Percentiles rank a stretch among this genome's conserved stretches.
Evolutionary conservation across 2,329 filamentous ascomycete genomes (phyloP).

Genomic region (Didymella sp.): DNA sequence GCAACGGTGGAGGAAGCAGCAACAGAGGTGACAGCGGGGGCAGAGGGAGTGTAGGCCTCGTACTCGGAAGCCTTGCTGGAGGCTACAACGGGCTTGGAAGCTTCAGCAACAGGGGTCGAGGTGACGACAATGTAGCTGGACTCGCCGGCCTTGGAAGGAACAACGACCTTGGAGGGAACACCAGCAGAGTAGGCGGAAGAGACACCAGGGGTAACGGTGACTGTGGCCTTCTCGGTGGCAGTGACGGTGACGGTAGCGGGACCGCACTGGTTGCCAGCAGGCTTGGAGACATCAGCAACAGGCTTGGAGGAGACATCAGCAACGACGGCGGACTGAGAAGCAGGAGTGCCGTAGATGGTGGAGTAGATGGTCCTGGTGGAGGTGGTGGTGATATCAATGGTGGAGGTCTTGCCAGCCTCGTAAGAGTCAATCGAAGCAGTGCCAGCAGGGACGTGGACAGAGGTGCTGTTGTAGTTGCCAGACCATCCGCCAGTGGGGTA

Average conservation of each 20-base stretch:
- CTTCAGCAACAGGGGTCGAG: slow-evolving; percentile 20
- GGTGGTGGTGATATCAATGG: slow-evolving; percentile 34
- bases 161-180: slow-evolving; percentile 19
- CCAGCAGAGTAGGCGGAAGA: slow-evolving; percentile 17
- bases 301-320: slow-evolving; percentile 32
- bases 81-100: slow-evolving; percentile 14
- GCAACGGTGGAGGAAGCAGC: not conserved
- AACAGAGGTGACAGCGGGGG: slow-evolving; percentile 15
- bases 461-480: slow-evolving; percentile 32
- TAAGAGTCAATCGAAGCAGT: slow-evolving; percentile 27
- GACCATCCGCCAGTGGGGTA: slow-evolving; percentile 46
- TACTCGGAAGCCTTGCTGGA: slow-evolving; percentile 26
- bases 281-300: slow-evolving; percentile 31
- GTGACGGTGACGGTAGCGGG: slow-evolving; percentile 48
- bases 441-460: slow-evolving; percentile 27
- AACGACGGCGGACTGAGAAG: slow-evolving; percentile 25
- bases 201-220: slow-evolving; percentile 47
- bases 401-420: slow-evolving; percentile 33
- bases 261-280: slow-evolving; percentile 32
- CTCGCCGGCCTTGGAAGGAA: slow-evolving; percentile 23
- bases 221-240: slow-evolving; percentile 51
- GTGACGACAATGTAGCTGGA: slow-evolving; percentile 20
- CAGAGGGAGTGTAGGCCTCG: slow-evolving; percentile 18
- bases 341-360: slow-evolving; percentile 28
- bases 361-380: slow-evolving; percentile 40